Base-by-base conservation (phyloP, 495 filamentous ascomycete genomes). In the Penicillium bialowiezense region DNA sequence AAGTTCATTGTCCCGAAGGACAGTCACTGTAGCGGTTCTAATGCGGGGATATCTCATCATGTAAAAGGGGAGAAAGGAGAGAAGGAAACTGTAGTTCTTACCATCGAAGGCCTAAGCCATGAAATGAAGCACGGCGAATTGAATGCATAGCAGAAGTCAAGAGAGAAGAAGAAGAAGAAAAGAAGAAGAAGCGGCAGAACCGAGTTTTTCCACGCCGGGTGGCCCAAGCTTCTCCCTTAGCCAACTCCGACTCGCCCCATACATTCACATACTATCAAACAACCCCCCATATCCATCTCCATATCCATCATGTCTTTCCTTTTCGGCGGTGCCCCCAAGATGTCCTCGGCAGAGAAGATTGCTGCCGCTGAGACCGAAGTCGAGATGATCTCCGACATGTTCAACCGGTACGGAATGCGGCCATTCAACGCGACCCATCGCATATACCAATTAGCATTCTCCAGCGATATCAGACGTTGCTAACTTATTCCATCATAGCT, bases 11-110 rank as follows among this genome's bases (percentile, higher is more conserved):
- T 55, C 60, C 67, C 57, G 37, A 52, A 62, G 57, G 64, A 78
- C 78, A 82, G 93, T 89, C 91, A 83, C 87, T 88, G 91, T 91
- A 95, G 90, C 90, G 91, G 90, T 96, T 96, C 91, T 84, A 73
- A 59, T 70, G 65, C 63, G 65, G 57, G 55, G 58, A 61, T 67
- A 70, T 64, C 64, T 84, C 80, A 78, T 83, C 80, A 74, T 71
- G 42, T 59, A 48, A 56, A 50, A 55, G 29, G 36, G 9, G 32
- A 32, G 50, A 44, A 44, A 28, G 7, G 54, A 32, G 38, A 44
- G 42, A 44, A 50, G 20, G 32, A 45, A 32, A 39, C 21, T 29
- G 45, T 24, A 48, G 38, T 23, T 42, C 73, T 71, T 72, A 76
- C 71, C 70, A 71, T 19, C 44, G 50, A 20, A 67, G 52, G 31